Evolutionary conservation across 1,284 basidiomycete genomes (phyloP).

Genomic region (Cerioporus squamosus): DNA sequence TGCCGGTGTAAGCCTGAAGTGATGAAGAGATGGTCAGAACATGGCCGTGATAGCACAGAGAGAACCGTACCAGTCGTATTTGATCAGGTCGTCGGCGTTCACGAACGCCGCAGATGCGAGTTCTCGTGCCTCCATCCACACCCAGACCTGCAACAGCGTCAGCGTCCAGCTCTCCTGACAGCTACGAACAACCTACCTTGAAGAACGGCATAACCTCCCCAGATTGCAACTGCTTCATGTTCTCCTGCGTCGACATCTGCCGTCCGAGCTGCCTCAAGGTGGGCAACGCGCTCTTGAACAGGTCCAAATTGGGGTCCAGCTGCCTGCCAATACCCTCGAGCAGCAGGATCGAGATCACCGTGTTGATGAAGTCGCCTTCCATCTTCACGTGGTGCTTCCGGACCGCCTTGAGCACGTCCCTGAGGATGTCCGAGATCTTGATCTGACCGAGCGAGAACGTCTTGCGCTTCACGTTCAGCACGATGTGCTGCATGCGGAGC

Average conservation of each 20-base stretch:
- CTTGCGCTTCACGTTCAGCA: slow-evolving; percentile 92
- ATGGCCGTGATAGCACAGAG: neutral
- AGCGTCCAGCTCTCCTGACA: neutral
- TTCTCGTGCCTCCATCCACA: slow-evolving; percentile 88
- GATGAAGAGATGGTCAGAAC: neutral
- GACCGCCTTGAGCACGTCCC: slow-evolving; percentile 88
- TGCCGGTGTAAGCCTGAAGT: slow-evolving; percentile 37
- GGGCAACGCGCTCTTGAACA: slow-evolving; percentile 92
- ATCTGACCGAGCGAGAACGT: slow-evolving; percentile 96
- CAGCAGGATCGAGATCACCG: slow-evolving; percentile 91
- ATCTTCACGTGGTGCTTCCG: slow-evolving; percentile 96
- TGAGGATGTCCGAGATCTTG: slow-evolving; percentile 93
- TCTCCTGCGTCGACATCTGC: slow-evolving; percentile 84
- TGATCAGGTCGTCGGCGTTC: slow-evolving; percentile 79
- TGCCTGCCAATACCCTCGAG: slow-evolving; percentile 96
- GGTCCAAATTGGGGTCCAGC: slow-evolving; percentile 89
- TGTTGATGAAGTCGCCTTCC: slow-evolving; percentile 99
- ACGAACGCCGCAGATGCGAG: slow-evolving; percentile 79
- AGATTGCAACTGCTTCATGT: slow-evolving; percentile 63
- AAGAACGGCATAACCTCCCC: slow-evolving; percentile 82
- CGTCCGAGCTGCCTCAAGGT: slow-evolving; percentile 88
- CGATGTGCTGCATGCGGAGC: slow-evolving; percentile 95
- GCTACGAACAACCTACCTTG: slow-evolving; percentile 56
- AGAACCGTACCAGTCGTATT: slow-evolving; percentile 70
- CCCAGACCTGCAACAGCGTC: slow-evolving; percentile 72